phyloP scores from a whole-genome alignment of 352 stramenopile genomes.

The Phytophthora melonis region DNA sequence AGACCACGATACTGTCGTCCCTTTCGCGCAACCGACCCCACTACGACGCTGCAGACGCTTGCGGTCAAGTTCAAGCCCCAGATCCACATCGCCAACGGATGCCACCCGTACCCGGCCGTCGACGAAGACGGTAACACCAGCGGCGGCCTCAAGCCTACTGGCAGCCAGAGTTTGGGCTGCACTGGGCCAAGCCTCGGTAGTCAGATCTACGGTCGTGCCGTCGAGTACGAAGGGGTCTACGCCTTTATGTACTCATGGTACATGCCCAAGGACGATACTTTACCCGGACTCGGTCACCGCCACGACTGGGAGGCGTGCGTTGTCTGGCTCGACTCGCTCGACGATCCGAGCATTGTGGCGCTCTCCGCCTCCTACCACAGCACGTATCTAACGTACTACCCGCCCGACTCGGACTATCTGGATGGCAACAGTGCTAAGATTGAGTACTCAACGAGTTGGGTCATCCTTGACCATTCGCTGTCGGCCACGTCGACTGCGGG shows the following conservation, averaged over 20 bases:
- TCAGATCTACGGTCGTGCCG: constrained; percentile 32
- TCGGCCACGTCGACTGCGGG: constrained; percentile 14
- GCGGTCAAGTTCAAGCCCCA: constrained; percentile 4
- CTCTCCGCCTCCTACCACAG: constrained; percentile 25
- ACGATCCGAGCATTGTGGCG: constrained; percentile 12
- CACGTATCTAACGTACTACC: constrained; percentile 14
- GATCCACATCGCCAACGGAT: constrained; percentile 3
- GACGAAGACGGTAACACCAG: constrained; percentile 6
- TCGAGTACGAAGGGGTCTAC: constrained; percentile 21
- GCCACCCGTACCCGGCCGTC: constrained; percentile 4
- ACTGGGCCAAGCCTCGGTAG: constrained; percentile 30
- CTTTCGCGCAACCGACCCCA: constrained; percentile 11
- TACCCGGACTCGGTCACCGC: constrained; percentile 32
- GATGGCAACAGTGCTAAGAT: constrained; percentile 21
- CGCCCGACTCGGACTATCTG: constrained; percentile 12
- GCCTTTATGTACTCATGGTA: constrained; percentile 51
- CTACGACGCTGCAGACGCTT: not conserved
- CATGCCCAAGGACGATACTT: constrained; percentile 45
- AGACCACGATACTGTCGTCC: constrained; percentile 6
- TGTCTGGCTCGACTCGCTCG: constrained; percentile 41
- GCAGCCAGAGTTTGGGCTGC: constrained; percentile 7
- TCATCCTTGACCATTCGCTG: constrained; percentile 14
- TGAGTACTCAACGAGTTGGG: constrained; percentile 27
- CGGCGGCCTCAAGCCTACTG: not conserved
- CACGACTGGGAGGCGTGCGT: constrained; percentile 48